Evolutionary conservation across 2,329 filamentous ascomycete genomes (phyloP).

Genomic region (Rhynchosporium graminicola): DNA sequence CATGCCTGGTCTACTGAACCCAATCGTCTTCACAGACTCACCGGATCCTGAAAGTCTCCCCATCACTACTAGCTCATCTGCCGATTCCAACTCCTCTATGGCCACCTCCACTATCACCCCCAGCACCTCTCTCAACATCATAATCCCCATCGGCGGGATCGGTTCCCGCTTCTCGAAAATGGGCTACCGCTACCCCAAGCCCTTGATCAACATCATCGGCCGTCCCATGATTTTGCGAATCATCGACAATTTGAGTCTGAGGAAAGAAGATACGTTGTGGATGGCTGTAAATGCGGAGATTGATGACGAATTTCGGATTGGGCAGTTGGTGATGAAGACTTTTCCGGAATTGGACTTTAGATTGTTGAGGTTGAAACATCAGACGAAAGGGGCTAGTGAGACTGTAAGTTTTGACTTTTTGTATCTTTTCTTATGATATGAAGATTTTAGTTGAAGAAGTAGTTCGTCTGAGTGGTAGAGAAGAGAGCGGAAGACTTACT

Average conservation of each 20-base stretch:
- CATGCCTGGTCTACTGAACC: background rate
- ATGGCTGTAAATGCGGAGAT: constrained; percentile 18
- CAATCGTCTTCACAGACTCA: too few species aligned
- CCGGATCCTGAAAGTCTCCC: too few species aligned
- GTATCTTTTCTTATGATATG: too few species aligned
- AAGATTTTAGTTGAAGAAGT: too few species aligned
- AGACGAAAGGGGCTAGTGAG: constrained; percentile 19
- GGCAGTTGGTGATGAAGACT: constrained; percentile 17
- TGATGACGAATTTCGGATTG: constrained; percentile 18
- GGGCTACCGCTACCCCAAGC: constrained; percentile 19
- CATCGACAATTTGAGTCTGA: constrained; percentile 17
- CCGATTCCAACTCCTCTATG: too few species aligned
- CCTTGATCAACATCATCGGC: constrained; percentile 19
- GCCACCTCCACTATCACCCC: too few species aligned
- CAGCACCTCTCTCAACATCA: constrained; percentile 36
- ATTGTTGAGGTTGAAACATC: constrained; percentile 19
- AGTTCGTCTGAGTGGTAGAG: too few species aligned
- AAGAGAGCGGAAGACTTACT: background rate
- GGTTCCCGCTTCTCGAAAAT: constrained; percentile 36
- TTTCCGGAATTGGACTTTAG: constrained; percentile 16
- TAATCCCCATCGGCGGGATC: constrained; percentile 41
- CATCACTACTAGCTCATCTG: too few species aligned
- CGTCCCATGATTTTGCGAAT: constrained; percentile 17
- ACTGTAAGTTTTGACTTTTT: constrained; percentile 3
- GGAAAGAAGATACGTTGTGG: constrained; percentile 17